Base-by-base conservation (phyloP, 2,329 filamentous ascomycete genomes). In the Aschersonia sp. region DNA sequence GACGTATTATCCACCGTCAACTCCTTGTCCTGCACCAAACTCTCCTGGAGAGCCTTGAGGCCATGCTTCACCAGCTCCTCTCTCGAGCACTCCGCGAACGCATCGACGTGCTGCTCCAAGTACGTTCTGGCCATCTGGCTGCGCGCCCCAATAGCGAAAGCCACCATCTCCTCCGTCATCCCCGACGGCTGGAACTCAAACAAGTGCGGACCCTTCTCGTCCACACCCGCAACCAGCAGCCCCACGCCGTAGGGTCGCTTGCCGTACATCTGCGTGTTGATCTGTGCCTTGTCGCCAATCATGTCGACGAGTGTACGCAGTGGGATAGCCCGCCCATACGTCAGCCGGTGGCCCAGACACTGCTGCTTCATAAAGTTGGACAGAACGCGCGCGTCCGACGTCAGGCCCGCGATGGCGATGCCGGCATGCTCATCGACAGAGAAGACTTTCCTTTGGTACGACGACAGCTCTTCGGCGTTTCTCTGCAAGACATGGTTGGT, bases 361-460 rank as follows among this genome's bases (percentile, higher is more conserved):
- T 97, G 92, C 72, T 95, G 89, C 75, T 96, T 97, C 91, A 98
- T 97, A 75, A 96, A 98, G 80, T 98, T 98, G 75, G 89, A 96
- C 59, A 98, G 89, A 59, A 98, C 92, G 62, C 92, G 92, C 63
- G 91, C 92, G 69, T 98, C 92, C 50, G 91, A 96, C 56, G 92
- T 92, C 53, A 98, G 86, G 59, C 92, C 92, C 56, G 92, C 92
- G 60, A 98, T 94, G 60, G 91, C 89, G 61, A 98, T 82, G 57
- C 89, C 92, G 59, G 92, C 84, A 69, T 98, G 92, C 60, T 91
- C 86, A 69, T 98, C 92, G 70, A 98, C 84, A 59, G 84, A 80
- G 69, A 98, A 96, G 64, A 98, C 82, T 75, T 98, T 98, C 79
- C 96, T 96, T 73, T 98, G 92, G 78, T 98, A 98, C 47, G 92